Evolutionary conservation across 129 eudicot genomes (phyloP).

Genomic region (Tagetes patula): DNA sequence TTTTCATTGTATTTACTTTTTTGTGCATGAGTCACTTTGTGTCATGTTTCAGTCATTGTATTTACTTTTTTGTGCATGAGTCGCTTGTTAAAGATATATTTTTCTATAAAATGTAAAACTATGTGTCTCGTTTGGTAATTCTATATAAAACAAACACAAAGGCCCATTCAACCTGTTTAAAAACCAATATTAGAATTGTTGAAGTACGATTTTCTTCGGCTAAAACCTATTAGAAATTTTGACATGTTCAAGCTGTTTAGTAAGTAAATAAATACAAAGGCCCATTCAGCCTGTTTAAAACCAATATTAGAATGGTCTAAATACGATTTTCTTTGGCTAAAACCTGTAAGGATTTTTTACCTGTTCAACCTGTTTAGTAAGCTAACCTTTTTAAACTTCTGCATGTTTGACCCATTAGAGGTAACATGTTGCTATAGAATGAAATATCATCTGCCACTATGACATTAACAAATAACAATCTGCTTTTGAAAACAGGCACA

Average conservation of each 20-base stretch:
- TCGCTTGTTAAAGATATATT: background rate
- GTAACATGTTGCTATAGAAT: background rate
- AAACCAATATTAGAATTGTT: background rate
- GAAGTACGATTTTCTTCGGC: no score
- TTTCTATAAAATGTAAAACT: no score
- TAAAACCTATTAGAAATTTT: no score
- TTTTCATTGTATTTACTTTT: background rate
- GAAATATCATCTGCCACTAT: background rate
- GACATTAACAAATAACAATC: background rate
- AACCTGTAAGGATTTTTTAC: background rate
- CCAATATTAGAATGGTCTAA: no score
- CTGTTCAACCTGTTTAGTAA: background rate
- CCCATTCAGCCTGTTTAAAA: background rate
- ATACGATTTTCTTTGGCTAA: background rate
- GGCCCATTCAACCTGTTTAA: background rate
- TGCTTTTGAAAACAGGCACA: constrained; percentile 57
- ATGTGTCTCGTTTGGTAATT: background rate
- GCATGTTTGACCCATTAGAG: background rate
- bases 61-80: background rate
- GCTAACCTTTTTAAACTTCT: background rate
- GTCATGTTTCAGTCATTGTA: background rate
- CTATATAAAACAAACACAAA: background rate
- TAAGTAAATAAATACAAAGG: background rate
- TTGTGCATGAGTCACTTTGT: background rate
- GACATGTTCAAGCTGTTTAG: no score